Base-by-base conservation (phyloP, 192 early-diverging fungal species). In the Jimgerdemannia flammicorona region DNA sequence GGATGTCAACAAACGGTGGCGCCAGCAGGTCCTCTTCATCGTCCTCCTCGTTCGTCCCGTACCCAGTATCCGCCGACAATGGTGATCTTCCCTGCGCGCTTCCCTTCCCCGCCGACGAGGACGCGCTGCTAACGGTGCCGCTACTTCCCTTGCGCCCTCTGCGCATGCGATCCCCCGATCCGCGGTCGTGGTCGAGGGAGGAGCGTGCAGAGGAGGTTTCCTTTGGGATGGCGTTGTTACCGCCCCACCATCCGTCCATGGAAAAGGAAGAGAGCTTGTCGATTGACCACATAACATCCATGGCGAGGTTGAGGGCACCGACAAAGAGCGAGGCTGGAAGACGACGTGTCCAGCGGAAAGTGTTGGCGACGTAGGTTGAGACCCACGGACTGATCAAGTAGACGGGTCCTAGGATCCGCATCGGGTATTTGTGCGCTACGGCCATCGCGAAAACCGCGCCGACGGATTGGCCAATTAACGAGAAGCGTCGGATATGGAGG, bases 361-460 rank as follows among this genome's bases (percentile, higher is more conserved):
- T 79, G 19, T 83, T 83, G 11, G 81, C 75, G 54, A 72, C 75
- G 20, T 73, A 67, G 3, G 81, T 83, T 7, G 81, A 79, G 8
- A 83, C 81, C 81, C 81, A 83, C 2, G 81, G 81, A 19, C 78
- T 79, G 19, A 83, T 77, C 10, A 79, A 44, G 66, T 77, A 79
- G 0, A 83, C 70, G 3, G 81, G 78, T 0, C 81, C 81, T 39
- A 77, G 3, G 11, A 83, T 75, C 18, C 81, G 75, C 0, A 4
- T 20, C 2, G 73, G 75, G 40, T 77, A 79, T 43, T 72, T 63
- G 17, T 74, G 67, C 8, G 78, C 81, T 41, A 77, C 44, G 4
- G 81, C 81, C n/a, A 83, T n/a, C 4, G 81, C 78, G 64, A 83
- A 83, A 3, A 83, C 81, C 3, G 75, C 77, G n/a, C 81, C 81